Base-by-base conservation (phyloP, 352 stramenopile genomes). In the Phytophthora macrochlamydospora region DNA sequence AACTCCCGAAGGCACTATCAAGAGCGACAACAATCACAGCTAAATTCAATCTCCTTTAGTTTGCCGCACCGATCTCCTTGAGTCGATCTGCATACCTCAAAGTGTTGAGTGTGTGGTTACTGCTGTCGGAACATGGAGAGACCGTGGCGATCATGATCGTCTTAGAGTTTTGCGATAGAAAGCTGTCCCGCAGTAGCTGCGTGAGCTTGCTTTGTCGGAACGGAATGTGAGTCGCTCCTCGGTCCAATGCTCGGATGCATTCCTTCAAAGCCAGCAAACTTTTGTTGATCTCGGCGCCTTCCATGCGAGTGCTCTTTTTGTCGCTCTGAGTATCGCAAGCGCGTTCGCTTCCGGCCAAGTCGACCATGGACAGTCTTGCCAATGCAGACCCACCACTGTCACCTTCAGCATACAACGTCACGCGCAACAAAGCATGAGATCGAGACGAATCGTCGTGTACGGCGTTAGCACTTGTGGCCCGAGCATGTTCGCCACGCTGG, bases 241-340 rank as follows among this genome's bases (percentile, higher is more conserved):
- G 87, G 46, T 97, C 91, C 33, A 99, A 65, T n/a, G 94, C 93
- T n/a, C 97, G 89, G 64, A 99, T 98, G 33, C 97, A 97, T 71
- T 99, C 97, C 67, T 99, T 99, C 6, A 99, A 77, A n/a, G 97
- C 95, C 40, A 99, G 73, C 18, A 99, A 71, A 31, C 89, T 98
- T 51, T 97, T 99, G 78, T 99, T 99, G 72, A 99, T 99, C 69
- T 99, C 97, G 7, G 97, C 94, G 33, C 96, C 96, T 82, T 99
- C 97, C 75, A 98, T 90, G 6, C 97, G 78, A 7, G 94, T 98
- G 35, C 85, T 93, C 56, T 94, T 94, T 94, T 76, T 81, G 71
- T 93, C 90, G 24, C 78, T 90, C 42, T 97, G 91, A 6, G 95
- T 99, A 68, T 99, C 96, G 29, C 87, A 93, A 13, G 95, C 97